Evolutionary conservation across 305 asterid genomes (phyloP).

Genomic region (Rubia peregrina): DNA sequence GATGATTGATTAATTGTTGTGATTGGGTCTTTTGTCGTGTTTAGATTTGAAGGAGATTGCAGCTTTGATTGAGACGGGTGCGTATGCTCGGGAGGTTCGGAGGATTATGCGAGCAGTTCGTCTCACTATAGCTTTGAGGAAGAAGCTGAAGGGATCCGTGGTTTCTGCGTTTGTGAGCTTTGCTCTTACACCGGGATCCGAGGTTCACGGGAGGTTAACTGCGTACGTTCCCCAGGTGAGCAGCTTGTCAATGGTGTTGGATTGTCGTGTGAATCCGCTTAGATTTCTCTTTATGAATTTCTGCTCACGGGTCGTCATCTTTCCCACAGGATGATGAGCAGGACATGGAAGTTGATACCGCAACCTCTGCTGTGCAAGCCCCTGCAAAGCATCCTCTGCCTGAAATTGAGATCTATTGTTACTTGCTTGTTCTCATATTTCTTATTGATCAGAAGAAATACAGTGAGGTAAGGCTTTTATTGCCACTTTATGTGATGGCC

Average conservation of each 20-base stretch:
- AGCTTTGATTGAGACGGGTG: slow-evolving; percentile 70
- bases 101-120: slow-evolving; percentile 71
- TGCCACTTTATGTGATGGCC: background rate
- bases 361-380: slow-evolving; percentile 50
- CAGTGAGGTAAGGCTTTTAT: slow-evolving; percentile 44
- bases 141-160: slow-evolving; percentile 54
- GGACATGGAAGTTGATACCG: slow-evolving; percentile 78
- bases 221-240: slow-evolving; percentile 70
- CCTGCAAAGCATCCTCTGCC: slow-evolving; percentile 64
- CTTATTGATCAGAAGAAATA: slow-evolving; percentile 76
- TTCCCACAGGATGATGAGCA: slow-evolving; percentile 59
- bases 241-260: background rate
- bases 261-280: background rate
- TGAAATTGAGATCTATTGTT: slow-evolving; percentile 81
- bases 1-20: background rate
- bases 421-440: slow-evolving; percentile 67
- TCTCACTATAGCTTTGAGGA: slow-evolving; percentile 70
- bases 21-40: slow-evolving; percentile 9
- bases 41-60: slow-evolving; percentile 76
- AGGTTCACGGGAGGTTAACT: slow-evolving; percentile 52
- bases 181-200: slow-evolving; percentile 74
- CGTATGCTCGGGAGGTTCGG: slow-evolving; percentile 72
- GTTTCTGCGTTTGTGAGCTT: slow-evolving; percentile 53
- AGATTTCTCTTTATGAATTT: background rate
- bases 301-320: background rate